phyloP scores from a whole-genome alignment of 148 eudicot species.

The Linanthus parryae region DNA sequence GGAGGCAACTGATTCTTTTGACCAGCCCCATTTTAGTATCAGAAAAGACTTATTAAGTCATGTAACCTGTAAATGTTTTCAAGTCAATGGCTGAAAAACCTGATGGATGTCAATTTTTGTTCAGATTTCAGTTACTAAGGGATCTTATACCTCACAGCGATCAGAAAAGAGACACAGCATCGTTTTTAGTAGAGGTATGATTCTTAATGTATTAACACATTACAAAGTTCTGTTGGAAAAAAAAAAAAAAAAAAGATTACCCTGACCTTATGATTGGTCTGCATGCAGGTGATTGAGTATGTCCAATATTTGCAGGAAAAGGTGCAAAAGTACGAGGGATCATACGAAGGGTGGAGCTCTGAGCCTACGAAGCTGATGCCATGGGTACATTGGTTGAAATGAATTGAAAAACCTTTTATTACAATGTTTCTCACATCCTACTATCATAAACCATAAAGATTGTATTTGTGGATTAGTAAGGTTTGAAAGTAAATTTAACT shows the following conservation, averaged over 20 bases:
- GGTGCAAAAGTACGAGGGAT: constrained; percentile 81
- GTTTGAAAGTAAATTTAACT: background rate
- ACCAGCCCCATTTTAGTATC: too few species aligned
- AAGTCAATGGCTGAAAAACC: constrained; percentile 1
- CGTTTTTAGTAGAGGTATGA: constrained; percentile 78
- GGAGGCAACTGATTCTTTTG: too few species aligned
- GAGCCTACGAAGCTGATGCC: constrained; percentile 92
- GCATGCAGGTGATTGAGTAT: constrained; percentile 72
- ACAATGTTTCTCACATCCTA: too few species aligned
- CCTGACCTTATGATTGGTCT: constrained; percentile 15
- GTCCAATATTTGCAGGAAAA: constrained; percentile 80
- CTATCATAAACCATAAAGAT: background rate
- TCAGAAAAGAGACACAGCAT: constrained; percentile 93
- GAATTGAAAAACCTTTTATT: too few species aligned
- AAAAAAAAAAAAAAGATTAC: too few species aligned
- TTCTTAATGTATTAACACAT: background rate
- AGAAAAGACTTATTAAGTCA: too few species aligned
- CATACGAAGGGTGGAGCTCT: constrained; percentile 65
- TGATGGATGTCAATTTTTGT: constrained; percentile 6
- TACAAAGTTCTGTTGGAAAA: background rate
- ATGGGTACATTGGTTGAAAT: constrained; percentile 67
- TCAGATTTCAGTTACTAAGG: constrained; percentile 81
- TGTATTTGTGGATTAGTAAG: background rate
- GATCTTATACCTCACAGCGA: constrained; percentile 82
- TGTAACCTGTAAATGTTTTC: background rate